Evolutionary conservation across 1,284 basidiomycete species (phyloP), one percentile per base, ranked within the genome.

Genomic region (Trichosporon asahii): DNA sequence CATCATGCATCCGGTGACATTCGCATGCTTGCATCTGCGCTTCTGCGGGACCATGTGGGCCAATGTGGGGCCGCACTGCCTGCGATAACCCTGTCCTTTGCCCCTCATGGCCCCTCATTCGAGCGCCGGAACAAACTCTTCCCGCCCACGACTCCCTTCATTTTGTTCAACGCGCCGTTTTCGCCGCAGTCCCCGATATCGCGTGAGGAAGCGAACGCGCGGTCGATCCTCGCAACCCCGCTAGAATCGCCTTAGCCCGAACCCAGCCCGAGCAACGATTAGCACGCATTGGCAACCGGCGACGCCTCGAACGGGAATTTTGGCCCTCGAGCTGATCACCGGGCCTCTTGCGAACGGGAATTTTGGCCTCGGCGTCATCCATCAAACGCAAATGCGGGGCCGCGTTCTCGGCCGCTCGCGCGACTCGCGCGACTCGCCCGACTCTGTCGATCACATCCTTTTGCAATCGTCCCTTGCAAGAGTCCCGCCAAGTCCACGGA

Each of bases 231-330:
- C 35, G 35, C 35, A 12, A 12, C 35, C 35, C 35, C 35, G 35
- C 35, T 37, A 37, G 35, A 3, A 3, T 33, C 31, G 9, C 35
- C 14, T 14, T 12, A 33, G n/a, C 31, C 31, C 31, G 31, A 33
- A 9, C 31, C 35, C 14, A 37, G 35, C 35, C 35, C 31, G 31
- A 33, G 31, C 11, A 33, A 33, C 11, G 31, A 6, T 44, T 44
- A 12, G 40, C 40, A n/a, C n/a, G 40, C 49, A 53, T 53, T 53
- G 49, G 21, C 49, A 53, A 53, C 49, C 8, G 7, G 8, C 49
- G 49, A 53, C 49, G 49, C 49, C 49, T 53, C 49, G 49, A 53
- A 53, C 49, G 49, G 49, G 49, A 53, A 53, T 53, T 53, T 53
- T 53, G 1, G 21, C 21, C 49, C 15, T 18, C 49, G 35, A 53